A percentile compares a stretch with the other conserved stretches of the same genome.
Evolutionary conservation across 2,329 filamentous ascomycete species (phyloP).

Genomic region (Cytospora leucostoma): DNA sequence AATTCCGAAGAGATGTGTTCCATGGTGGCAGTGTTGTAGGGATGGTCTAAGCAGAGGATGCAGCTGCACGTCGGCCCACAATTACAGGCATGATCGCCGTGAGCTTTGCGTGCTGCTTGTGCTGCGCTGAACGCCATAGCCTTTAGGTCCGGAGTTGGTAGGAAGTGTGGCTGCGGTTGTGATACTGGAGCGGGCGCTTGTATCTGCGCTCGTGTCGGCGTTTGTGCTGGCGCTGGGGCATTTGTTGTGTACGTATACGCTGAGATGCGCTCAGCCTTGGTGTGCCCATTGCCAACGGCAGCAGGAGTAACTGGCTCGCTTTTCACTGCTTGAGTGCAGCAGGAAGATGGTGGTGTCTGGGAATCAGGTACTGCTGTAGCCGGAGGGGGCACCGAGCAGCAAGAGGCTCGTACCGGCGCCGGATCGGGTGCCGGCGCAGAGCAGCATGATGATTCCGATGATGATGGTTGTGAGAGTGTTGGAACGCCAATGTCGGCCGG

Average conservation of each 20-base stretch:
- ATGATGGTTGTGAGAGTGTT: background rate
- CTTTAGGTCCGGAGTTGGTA: constrained; percentile 39
- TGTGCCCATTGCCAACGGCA: constrained; percentile 6
- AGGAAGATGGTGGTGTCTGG: constrained; percentile 32
- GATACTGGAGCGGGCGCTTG: background rate
- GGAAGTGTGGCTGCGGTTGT: constrained; percentile 39
- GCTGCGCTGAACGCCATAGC: constrained; percentile 41
- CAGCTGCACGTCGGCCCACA: constrained; percentile 69
- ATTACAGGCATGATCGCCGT: constrained; percentile 50
- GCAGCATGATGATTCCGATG: constrained; percentile 40
- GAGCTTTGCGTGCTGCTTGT: background rate
- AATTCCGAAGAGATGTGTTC: constrained; percentile 33
- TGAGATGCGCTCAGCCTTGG: constrained; percentile 32
- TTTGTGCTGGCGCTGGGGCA: background rate
- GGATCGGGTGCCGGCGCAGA: constrained; percentile 18
- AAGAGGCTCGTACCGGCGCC: constrained; percentile 5
- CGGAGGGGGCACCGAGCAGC: constrained; percentile 17
- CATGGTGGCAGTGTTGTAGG: constrained; percentile 65
- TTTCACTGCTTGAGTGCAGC: constrained; percentile 48
- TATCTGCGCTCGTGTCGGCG: constrained; percentile 22
- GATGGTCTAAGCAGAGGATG: constrained; percentile 67
- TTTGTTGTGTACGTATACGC: constrained; percentile 26
- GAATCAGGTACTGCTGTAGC: constrained; percentile 1
- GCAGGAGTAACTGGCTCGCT: constrained; percentile 27
- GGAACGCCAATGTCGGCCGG: constrained; percentile 36